phyloP scores from a whole-genome alignment of 2,329 filamentous ascomycete genomes.

The Purpureocillium takamizusanense region DNA sequence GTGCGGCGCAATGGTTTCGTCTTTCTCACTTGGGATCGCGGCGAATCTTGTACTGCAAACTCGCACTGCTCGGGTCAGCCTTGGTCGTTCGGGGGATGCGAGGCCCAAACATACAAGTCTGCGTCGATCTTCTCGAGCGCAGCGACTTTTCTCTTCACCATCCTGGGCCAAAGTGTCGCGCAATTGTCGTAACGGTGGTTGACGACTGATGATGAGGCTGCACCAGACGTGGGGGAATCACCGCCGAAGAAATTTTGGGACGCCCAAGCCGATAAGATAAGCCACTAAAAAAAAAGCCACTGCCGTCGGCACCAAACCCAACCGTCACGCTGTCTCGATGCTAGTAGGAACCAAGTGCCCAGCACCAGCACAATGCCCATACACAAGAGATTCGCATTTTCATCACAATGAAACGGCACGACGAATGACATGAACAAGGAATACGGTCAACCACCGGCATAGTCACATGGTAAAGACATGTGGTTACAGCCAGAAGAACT shows the following conservation, averaged over 20 bases:
- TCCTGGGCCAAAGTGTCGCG: constrained; percentile 23
- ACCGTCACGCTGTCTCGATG: too few relatives aligned
- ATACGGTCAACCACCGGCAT: too few relatives aligned
- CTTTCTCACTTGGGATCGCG: constrained; percentile 64
- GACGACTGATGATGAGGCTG: neutral
- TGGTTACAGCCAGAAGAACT: constrained; percentile 1
- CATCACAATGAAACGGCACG: too few relatives aligned
- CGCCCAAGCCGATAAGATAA: neutral
- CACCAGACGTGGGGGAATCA: too few relatives aligned
- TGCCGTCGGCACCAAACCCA: too few relatives aligned
- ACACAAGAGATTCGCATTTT: too few relatives aligned
- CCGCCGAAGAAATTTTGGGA: constrained; percentile 3
- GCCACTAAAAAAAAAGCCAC: neutral
- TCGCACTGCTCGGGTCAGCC: constrained; percentile 49
- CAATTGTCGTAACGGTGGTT: neutral
- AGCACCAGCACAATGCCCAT: too few relatives aligned
- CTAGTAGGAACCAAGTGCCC: too few relatives aligned
- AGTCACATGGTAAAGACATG: too few relatives aligned
- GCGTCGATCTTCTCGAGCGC: constrained; percentile 94
- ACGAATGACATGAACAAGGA: too few relatives aligned
- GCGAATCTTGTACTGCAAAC: constrained; percentile 84
- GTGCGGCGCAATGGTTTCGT: constrained; percentile 2
- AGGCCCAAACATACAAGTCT: constrained; percentile 51
- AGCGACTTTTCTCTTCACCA: constrained; percentile 83
- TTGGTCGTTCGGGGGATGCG: too few relatives aligned